phyloP scores from a whole-genome alignment of 176 grass and related monocot species.

The Carex scoparia region DNA sequence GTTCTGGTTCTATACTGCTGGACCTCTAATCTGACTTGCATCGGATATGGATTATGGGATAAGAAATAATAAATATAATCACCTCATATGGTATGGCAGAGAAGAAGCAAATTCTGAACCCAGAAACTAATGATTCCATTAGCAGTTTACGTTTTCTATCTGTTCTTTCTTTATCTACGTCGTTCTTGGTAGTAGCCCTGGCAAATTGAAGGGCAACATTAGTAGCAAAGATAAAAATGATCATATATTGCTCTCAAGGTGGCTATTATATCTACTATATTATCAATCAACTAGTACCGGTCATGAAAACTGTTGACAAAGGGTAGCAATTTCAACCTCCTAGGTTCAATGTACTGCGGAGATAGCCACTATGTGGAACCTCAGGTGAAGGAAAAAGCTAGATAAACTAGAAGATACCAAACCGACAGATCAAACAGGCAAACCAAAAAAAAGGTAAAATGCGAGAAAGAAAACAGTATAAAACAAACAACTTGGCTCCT shows the following conservation, averaged over 20 bases:
- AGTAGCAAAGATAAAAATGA: background rate
- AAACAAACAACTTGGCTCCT: background rate
- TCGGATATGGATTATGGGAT: background rate
- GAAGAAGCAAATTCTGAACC: slow-evolving; percentile 59
- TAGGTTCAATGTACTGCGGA: background rate
- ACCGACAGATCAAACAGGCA: slow-evolving; percentile 24
- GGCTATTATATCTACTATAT: background rate
- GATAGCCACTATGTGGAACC: background rate
- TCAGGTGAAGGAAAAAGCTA: slow-evolving; percentile 34
- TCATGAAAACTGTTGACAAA: background rate
- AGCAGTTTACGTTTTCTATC: slow-evolving; percentile 47
- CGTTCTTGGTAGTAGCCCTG: slow-evolving; percentile 17
- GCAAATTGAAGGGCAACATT: background rate
- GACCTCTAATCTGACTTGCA: background rate
- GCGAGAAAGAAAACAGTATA: background rate
- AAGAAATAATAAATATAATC: slow-evolving; percentile 18
- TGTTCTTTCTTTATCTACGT: slow-evolving; percentile 41
- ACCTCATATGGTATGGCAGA: slow-evolving; percentile 46
- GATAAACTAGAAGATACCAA: slow-evolving; percentile 5
- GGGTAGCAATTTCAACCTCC: background rate
- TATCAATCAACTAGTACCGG: background rate
- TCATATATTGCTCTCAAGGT: background rate
- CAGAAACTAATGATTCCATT: slow-evolving; percentile 40
- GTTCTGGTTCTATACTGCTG: background rate
- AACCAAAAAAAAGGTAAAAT: background rate